A percentile compares a stretch with the other conserved stretches of the same genome.
These are phyloP conservation scores for Collybia mongolica DNA, from an alignment of 768 basidiomycete genomes.

Conservation along the genomic window DNA sequence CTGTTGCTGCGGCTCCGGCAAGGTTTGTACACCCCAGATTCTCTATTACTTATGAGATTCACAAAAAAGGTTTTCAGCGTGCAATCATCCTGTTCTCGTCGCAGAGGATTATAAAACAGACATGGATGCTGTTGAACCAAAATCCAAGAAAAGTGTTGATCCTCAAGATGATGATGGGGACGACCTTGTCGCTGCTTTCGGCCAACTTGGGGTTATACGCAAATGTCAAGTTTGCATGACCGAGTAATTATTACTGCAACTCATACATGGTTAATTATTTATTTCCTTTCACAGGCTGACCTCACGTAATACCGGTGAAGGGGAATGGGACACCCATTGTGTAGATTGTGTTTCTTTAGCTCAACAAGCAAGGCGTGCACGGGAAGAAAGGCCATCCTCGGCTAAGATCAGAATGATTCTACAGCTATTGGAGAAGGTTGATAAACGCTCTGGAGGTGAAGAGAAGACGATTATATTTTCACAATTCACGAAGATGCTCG, in stretches of 20 bases:
- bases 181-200: slow-evolving; percentile 75
- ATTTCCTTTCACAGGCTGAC: slow-evolving; percentile 30
- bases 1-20: slow-evolving; percentile 84
- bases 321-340: slow-evolving; percentile 51
- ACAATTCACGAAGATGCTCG: slow-evolving; percentile 87
- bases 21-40: slow-evolving; percentile 47
- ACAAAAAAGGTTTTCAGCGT: slow-evolving; percentile 49
- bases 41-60: neutral
- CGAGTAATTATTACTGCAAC: slow-evolving; percentile 43
- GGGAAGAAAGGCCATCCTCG: slow-evolving; percentile 63
- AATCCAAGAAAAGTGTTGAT: slow-evolving; percentile 48
- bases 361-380: slow-evolving; percentile 43
- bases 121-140: slow-evolving; percentile 73
- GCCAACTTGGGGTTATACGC: slow-evolving; percentile 62
- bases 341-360: slow-evolving; percentile 56
- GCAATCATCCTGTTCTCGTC: slow-evolving; percentile 85
- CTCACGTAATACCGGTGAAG: slow-evolving; percentile 32
- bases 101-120: slow-evolving; percentile 75
- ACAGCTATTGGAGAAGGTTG: slow-evolving; percentile 65
- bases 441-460: slow-evolving; percentile 47
- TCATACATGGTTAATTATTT: neutral
- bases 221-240: slow-evolving; percentile 81
- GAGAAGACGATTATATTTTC: slow-evolving; percentile 98
- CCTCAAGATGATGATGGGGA: slow-evolving; percentile 58
- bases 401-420: slow-evolving; percentile 88